phyloP scores from a whole-genome alignment of 2,329 filamentous ascomycete species.

The Davidsoniella virescens region DNA sequence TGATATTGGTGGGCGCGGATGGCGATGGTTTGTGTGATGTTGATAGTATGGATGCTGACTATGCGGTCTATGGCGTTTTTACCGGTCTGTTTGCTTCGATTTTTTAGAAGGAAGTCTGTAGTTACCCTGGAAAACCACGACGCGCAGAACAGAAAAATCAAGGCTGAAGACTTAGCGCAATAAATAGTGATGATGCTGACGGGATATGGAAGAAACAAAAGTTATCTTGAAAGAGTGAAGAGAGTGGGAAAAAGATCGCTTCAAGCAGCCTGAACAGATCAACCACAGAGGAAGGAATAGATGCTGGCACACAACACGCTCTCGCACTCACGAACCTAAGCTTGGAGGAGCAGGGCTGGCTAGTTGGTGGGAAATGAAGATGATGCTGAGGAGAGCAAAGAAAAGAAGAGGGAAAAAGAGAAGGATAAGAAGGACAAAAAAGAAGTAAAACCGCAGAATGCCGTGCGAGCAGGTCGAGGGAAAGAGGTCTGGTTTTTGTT shows the following conservation, averaged over 20 bases:
- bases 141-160: too few species aligned
- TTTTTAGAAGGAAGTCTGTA: not conserved
- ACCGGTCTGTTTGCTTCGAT: not conserved
- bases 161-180: too few species aligned
- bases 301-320: too few species aligned
- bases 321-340: too few species aligned
- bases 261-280: not conserved
- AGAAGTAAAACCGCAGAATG: slow-evolving; percentile 1
- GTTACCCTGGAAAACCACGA: not conserved
- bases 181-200: too few species aligned
- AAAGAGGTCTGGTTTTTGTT: slow-evolving; percentile 22
- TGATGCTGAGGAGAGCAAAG: not conserved
- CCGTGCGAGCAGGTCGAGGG: slow-evolving; percentile 5
- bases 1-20: not conserved
- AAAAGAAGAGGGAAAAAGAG: slow-evolving; percentile 1
- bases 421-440: not conserved
- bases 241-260: not conserved
- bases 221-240: not conserved
- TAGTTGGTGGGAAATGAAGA: slow-evolving; percentile 1
- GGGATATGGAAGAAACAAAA: too few species aligned
- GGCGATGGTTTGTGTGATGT: not conserved
- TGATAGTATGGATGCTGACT: not conserved
- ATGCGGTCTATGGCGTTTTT: not conserved
- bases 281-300: slow-evolving; percentile 12
- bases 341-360: not conserved